Conservation (phyloP, 2,329 filamentous ascomycete genomes). For the Pseudogymnoascus sp. region DNA sequence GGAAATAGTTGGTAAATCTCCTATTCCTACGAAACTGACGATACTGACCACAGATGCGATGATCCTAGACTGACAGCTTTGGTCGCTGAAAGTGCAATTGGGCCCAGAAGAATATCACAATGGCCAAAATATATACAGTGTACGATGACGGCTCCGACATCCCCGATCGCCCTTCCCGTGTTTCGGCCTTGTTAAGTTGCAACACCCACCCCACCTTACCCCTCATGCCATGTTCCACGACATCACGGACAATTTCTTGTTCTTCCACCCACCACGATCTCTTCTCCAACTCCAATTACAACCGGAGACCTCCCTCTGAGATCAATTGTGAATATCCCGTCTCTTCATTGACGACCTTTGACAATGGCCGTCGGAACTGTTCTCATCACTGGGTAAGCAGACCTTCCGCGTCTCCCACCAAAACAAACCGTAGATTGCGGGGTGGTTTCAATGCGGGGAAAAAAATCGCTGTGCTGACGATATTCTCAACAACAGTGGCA, state of each 20-base stretch:
- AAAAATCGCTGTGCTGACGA: slow-evolving; percentile 22
- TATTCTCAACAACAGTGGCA: slow-evolving; percentile 58
- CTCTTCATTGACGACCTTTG: slow-evolving; percentile 13
- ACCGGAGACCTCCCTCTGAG: slow-evolving; percentile 9
- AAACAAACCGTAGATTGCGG: slow-evolving; percentile 14
- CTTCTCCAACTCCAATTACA: not conserved
- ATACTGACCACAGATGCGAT: too few relatives aligned
- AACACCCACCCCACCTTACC: slow-evolving; percentile 1
- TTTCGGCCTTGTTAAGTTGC: slow-evolving; percentile 6
- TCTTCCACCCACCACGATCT: not conserved
- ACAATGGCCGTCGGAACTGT: slow-evolving; percentile 79
- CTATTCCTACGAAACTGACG: not conserved
- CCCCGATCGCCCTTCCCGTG: not conserved
- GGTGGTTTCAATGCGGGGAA: slow-evolving; percentile 11
- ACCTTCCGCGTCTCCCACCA: slow-evolving; percentile 9
- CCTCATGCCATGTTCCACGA: not conserved
- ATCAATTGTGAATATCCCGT: slow-evolving; percentile 16
- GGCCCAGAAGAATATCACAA: not conserved
- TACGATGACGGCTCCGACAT: not conserved
- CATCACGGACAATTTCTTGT: not conserved
- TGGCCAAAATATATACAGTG: not conserved
- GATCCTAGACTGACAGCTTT: too few relatives aligned
- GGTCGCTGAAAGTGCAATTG: too few relatives aligned
- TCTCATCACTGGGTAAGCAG: slow-evolving; percentile 74
- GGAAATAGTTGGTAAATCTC: not conserved